Conservation (phyloP, 257 asterid species). For the Lithospermum erythrorhizon region DNA sequence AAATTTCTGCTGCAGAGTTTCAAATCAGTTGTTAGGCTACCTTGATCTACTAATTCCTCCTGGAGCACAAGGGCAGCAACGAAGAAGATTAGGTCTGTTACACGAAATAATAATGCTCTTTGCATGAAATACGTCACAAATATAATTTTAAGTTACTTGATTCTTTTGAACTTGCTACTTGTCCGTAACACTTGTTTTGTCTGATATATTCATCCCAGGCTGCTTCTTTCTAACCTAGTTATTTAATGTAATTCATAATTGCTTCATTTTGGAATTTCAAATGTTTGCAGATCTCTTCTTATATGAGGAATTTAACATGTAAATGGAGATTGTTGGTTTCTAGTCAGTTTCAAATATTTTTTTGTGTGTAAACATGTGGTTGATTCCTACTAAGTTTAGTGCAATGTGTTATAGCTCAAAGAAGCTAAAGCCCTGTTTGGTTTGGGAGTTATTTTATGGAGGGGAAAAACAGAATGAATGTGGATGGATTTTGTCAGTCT, state of each 20-base stretch:
- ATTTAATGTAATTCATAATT: background rate
- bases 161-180: background rate
- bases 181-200: background rate
- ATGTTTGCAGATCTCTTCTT: background rate
- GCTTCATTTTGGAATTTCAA: background rate
- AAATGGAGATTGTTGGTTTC: background rate
- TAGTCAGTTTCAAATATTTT: background rate
- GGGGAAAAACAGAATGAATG: background rate
- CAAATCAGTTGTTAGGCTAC: conserved; percentile 59
- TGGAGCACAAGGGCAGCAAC: conserved; percentile 73
- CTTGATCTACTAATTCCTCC: conserved; percentile 70
- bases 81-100: conserved; percentile 75
- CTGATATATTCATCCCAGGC: background rate
- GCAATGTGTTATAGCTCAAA: background rate
- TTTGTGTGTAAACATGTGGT: background rate
- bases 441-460: background rate
- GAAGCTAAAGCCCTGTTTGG: background rate
- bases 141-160: background rate
- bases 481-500: background rate
- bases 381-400: background rate
- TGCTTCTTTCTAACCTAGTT: background rate
- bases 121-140: background rate
- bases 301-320: background rate
- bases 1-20: conserved; percentile 40
- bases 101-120: conserved; percentile 4